Conservation (phyloP, 345 rosid species). For the Arabidopsis thaliana region DNA sequence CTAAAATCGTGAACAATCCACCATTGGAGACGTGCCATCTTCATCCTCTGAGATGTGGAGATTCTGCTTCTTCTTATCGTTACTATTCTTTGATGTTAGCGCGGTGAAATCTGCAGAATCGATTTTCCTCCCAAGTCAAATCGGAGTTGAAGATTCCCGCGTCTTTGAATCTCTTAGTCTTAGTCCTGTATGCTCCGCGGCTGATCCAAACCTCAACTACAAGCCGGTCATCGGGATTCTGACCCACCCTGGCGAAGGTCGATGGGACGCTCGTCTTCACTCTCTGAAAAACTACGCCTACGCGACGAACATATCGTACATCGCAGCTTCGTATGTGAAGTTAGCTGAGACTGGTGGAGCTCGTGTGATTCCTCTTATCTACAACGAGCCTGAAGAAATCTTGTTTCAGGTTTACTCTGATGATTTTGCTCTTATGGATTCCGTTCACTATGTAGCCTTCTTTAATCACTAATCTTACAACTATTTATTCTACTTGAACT, state of each 20-base stretch:
- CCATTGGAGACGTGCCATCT: background rate
- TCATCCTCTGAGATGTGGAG: conserved; percentile 22
- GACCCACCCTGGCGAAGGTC: conserved; percentile 86
- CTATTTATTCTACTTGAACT: background rate
- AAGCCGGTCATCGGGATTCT: conserved; percentile 81
- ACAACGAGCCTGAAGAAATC: conserved; percentile 68
- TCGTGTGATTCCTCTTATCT: conserved; percentile 83
- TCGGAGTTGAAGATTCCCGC: conserved; percentile 23
- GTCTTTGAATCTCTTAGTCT: background rate
- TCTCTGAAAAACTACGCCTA: background rate
- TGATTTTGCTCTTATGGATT: background rate
- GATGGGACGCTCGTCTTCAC: conserved; percentile 3
- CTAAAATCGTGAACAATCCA: background rate
- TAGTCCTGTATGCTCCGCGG: conserved; percentile 49
- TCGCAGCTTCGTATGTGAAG: conserved; percentile 88
- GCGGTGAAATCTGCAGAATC: background rate
- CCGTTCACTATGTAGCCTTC: background rate
- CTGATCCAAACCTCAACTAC: conserved; percentile 63
- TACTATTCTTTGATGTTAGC: background rate
- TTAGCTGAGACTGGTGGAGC: conserved; percentile 92
- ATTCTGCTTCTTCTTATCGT: conserved; percentile 13
- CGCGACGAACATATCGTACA: conserved; percentile 60
- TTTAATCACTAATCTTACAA: background rate
- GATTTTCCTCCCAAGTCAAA: conserved; percentile 57
- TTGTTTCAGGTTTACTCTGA: conserved; percentile 63